Conservation (phyloP, 2,329 filamentous ascomycete species). For the Tolypocladium paradoxum region DNA sequence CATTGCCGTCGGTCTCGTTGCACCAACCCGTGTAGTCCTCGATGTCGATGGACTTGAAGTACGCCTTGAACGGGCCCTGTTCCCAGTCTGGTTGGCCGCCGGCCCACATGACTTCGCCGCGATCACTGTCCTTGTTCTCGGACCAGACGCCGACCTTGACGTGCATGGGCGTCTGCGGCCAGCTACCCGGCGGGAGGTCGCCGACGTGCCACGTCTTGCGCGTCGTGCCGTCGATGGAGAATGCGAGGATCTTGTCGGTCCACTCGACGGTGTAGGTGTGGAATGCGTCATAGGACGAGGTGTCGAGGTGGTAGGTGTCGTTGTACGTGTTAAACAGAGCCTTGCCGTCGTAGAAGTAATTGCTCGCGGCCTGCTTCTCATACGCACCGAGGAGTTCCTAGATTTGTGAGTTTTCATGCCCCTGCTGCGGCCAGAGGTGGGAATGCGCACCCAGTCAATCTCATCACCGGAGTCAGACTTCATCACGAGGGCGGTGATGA, state of each 20-base stretch:
- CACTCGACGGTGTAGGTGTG: conserved; percentile 62
- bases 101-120: conserved; percentile 58
- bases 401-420: background rate
- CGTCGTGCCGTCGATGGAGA: conserved; percentile 43
- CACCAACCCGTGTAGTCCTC: conserved; percentile 19
- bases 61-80: conserved; percentile 13
- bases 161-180: conserved; percentile 61
- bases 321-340: conserved; percentile 42
- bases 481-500: conserved; percentile 67
- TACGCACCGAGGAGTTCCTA: conserved; percentile 18
- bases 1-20: conserved; percentile 7
- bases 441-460: conserved; percentile 34
- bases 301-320: conserved; percentile 33
- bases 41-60: conserved; percentile 15
- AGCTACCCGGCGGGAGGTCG: conserved; percentile 36
- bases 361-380: conserved; percentile 56
- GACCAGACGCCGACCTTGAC: conserved; percentile 52
- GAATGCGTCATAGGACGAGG: conserved; percentile 26
- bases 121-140: conserved; percentile 34
- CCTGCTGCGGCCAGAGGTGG: background rate
- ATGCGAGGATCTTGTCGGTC: conserved; percentile 46
- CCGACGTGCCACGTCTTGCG: conserved; percentile 26
- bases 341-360: conserved; percentile 65
- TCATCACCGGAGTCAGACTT: conserved; percentile 72
- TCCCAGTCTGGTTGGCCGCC: conserved; percentile 37